Percentiles rank a stretch among this genome's conserved stretches.
Evolutionary conservation across 2,329 filamentous ascomycete genomes (phyloP).

Genomic region (Dactylonectria estremocensis): DNA sequence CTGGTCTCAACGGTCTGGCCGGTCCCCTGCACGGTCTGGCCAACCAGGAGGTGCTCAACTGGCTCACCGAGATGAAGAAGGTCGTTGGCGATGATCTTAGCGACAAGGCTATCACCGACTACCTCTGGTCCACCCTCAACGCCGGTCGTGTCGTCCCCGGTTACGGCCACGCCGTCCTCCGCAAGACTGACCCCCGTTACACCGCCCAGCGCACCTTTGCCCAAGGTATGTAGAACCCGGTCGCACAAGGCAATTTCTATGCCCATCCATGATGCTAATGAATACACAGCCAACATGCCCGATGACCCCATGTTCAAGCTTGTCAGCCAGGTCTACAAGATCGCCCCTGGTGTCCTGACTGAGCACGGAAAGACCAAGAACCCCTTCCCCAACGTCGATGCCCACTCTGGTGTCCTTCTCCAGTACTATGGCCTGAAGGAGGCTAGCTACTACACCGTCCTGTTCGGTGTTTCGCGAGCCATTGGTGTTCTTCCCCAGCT

Average conservation of each 20-base stretch:
- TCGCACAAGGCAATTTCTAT: background rate
- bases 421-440: slow-evolving; percentile 99
- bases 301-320: slow-evolving; percentile 99
- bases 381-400: slow-evolving; percentile 98
- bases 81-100: slow-evolving; percentile 92
- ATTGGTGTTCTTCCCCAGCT: slow-evolving; percentile 99
- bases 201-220: slow-evolving; percentile 98
- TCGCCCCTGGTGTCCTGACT: slow-evolving; percentile 95
- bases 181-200: slow-evolving; percentile 99
- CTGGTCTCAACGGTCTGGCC: slow-evolving; percentile 97
- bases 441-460: slow-evolving; percentile 99
- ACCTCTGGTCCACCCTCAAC: slow-evolving; percentile 99
- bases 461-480: slow-evolving; percentile 98
- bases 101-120: slow-evolving; percentile 97
- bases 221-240: slow-evolving; percentile 63
- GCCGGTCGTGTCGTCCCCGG: slow-evolving; percentile 95
- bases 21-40: slow-evolving; percentile 98
- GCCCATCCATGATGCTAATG: slow-evolving; percentile 47
- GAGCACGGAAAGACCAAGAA: slow-evolving; percentile 99
- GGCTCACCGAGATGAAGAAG: slow-evolving; percentile 99
- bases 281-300: slow-evolving; percentile 80
- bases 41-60: slow-evolving; percentile 99
- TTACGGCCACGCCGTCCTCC: slow-evolving; percentile 98
- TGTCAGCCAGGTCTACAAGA: slow-evolving; percentile 99
- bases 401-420: slow-evolving; percentile 98